phyloP scores from a whole-genome alignment of 192 early-diverging fungal genomes.

The Phycomyces blakesleeanus region DNA sequence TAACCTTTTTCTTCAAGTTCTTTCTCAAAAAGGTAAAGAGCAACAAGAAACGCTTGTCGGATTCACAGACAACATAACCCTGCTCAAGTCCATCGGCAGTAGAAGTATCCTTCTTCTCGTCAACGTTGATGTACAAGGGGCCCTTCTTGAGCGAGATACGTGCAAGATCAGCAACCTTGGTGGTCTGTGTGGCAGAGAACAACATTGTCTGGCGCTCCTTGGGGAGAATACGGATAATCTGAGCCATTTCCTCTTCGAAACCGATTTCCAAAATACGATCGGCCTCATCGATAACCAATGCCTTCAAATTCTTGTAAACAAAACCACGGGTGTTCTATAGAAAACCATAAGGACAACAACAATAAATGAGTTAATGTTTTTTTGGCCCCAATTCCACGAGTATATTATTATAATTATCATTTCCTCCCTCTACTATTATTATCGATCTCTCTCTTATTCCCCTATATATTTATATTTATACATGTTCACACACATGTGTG shows the following conservation, averaged over 20 bases:
- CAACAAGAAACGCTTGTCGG: constrained; percentile 91
- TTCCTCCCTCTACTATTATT: too few relatives aligned
- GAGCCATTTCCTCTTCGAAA: constrained; percentile 98
- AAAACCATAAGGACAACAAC: too few relatives aligned
- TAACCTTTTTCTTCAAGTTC: constrained; percentile 96
- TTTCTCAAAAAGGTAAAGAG: constrained; percentile 98
- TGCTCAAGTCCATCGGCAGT: constrained; percentile 97
- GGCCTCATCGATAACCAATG: constrained; percentile 94
- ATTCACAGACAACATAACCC: constrained; percentile 94
- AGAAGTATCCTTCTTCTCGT: constrained; percentile 91
- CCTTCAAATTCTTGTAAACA: constrained; percentile 91
- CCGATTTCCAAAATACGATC: constrained; percentile 98
- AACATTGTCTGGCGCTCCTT: constrained; percentile 94
- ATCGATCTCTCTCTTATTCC: too few relatives aligned
- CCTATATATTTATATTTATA: too few relatives aligned
- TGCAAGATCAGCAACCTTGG: constrained; percentile 96
- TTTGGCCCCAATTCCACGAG: too few relatives aligned
- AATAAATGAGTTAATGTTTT: neutral
- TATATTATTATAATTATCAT: too few relatives aligned
- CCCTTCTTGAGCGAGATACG: constrained; percentile 95
- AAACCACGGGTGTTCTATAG: constrained; percentile 89
- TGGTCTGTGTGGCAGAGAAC: constrained; percentile 99
- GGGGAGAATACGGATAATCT: constrained; percentile 93
- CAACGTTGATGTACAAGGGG: constrained; percentile 98
- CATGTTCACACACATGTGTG: too few relatives aligned